Base-by-base conservation (phyloP, 208 protist species). In the Acanthamoeba royreba region DNA sequence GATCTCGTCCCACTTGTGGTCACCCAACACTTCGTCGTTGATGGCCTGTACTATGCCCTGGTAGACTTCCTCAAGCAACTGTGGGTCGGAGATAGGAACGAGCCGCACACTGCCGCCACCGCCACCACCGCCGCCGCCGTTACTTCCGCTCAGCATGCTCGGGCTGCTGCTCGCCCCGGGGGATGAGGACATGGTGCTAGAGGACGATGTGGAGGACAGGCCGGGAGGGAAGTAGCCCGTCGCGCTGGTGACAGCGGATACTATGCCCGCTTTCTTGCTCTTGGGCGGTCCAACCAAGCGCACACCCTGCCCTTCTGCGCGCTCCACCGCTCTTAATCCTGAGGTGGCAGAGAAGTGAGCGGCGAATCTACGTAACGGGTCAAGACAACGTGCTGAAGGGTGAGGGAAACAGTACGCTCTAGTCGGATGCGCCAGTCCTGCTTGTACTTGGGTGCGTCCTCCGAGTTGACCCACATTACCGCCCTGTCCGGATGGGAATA, bases 1-100 rank as follows among this genome's bases (percentile, higher is more conserved):
- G 77, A 86, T 86, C 53, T 86, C 77, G 77, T 86, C 77, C 77
- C 77, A 86, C 77, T 86, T 86, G 77, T 86, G 77, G 45, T 86
- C 77, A 45, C 77, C 77, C 47, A 86, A 22, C 25, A 86, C 77
- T 19, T 86, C 77, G 77, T 86, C 77, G 47, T 31, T 58, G 77
- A 86, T 49, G 77, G 77, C 47, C 77, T 86, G 45, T 2, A 61
- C 2, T 38, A 86, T 55, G 77, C 45, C 77, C 42, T 86, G 45
- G 77, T 86, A 86, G 43, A 86, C 47, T 38, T 86, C 77, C n/a
- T 86, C 77, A 0, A 86, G 42, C n/a, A 86, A 45, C 42, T 86
- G 77, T 25, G 42, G 42, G 77, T 86, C 47, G 42, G 77, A n/a
- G 77, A 86, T 86, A 45, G 77, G 77, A 15, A 86, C 42, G 47